phyloP scores from a whole-genome alignment of 352 stramenopile species.

The Globisporangium carolinianum region DNA sequence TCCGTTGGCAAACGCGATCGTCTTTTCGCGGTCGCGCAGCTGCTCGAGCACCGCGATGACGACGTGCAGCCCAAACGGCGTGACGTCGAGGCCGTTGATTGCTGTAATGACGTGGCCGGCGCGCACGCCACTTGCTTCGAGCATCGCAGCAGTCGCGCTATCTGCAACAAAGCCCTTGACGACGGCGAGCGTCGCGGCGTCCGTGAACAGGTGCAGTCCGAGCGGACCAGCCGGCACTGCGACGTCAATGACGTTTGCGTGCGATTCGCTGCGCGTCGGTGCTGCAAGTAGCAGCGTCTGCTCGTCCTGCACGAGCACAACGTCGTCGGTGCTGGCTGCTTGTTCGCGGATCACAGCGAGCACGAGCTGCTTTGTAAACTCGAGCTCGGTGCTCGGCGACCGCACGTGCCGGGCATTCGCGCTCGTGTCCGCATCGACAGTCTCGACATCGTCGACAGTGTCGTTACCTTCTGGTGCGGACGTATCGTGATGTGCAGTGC shows the following conservation, averaged over 20 bases:
- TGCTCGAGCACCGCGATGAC: constrained; percentile 47
- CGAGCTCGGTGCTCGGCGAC: constrained; percentile 15
- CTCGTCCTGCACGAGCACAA: constrained; percentile 13
- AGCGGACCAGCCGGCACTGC: constrained; percentile 35
- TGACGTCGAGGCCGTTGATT: constrained; percentile 56
- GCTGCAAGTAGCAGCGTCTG: not conserved
- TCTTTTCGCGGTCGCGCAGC: constrained; percentile 41
- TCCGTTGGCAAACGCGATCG: constrained; percentile 40
- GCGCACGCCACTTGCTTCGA: constrained; percentile 26
- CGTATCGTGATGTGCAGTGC: too few relatives aligned
- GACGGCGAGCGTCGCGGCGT: constrained; percentile 44
- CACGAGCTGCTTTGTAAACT: constrained; percentile 26
- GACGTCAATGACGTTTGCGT: constrained; percentile 25
- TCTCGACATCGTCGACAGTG: not conserved
- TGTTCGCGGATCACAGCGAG: constrained; percentile 10
- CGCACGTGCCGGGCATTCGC: constrained; percentile 4
- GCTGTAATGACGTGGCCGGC: constrained; percentile 32
- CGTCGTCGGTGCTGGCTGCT: not conserved
- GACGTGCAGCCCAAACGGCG: constrained; percentile 22
- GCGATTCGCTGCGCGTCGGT: not conserved
- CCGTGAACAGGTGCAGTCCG: constrained; percentile 50
- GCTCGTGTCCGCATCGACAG: not conserved
- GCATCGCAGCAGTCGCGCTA: constrained; percentile 25
- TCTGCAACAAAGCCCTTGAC: constrained; percentile 52
- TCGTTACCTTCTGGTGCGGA: not conserved